These are phyloP conservation scores for Kwoniella pini DNA, from an alignment of 768 basidiomycete species.

Conservation along the genomic window DNA sequence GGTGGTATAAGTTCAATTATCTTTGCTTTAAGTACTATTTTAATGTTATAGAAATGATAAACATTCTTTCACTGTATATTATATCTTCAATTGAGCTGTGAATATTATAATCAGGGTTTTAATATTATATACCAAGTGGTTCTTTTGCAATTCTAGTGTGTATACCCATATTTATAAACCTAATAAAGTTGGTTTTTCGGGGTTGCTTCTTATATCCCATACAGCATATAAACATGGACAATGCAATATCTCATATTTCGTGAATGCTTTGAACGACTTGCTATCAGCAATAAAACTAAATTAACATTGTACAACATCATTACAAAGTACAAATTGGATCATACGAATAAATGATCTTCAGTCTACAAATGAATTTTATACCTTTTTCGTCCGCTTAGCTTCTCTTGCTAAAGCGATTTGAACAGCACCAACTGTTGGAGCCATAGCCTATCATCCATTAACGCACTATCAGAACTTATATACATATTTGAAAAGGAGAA, in stretches of 20 bases:
- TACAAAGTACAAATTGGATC: no score
- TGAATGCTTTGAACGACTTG: neutral
- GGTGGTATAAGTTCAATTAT: neutral
- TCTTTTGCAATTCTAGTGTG: neutral
- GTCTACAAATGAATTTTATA: neutral
- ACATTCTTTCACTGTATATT: no score
- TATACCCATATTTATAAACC: neutral
- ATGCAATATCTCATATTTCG: conserved; percentile 1
- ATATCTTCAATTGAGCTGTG: no score
- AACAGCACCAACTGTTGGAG: conserved; percentile 46
- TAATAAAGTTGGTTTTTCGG: neutral
- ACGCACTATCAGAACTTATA: neutral
- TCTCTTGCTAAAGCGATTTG: conserved; percentile 39
- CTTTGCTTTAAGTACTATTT: neutral
- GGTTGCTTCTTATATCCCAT: neutral
- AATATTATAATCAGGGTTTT: neutral
- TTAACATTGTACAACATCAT: no score
- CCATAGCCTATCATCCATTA: conserved; percentile 34
- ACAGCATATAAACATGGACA: conserved; percentile 8
- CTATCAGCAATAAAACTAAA: no score
- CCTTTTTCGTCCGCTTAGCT: conserved; percentile 10
- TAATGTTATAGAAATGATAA: neutral
- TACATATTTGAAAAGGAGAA: neutral
- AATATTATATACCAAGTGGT: neutral
- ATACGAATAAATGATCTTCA: neutral